These are phyloP conservation scores for Fagus sylvatica DNA, from an alignment of 306 rosid species.

Conservation along the genomic window DNA sequence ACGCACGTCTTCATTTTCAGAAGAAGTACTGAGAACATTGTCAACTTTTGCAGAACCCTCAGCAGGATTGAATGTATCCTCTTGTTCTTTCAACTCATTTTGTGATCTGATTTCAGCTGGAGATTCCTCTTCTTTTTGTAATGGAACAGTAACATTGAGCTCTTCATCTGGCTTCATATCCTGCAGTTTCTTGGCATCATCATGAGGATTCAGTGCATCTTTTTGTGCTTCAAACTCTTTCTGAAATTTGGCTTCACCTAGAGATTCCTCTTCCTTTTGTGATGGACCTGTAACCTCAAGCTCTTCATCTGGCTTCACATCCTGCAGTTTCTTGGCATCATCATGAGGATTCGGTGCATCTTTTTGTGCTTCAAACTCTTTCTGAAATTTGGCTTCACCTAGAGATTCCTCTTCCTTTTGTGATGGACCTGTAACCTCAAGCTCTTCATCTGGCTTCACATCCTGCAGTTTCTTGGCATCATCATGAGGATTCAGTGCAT, in stretches of 20 bases:
- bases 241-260: slow-evolving; percentile 29
- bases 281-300: slow-evolving; percentile 26
- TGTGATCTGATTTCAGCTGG: slow-evolving; percentile 14
- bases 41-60: slow-evolving; percentile 26
- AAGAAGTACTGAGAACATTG: slow-evolving; percentile 16
- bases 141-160: slow-evolving; percentile 5
- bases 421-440: slow-evolving; percentile 5
- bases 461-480: slow-evolving; percentile 18
- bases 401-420: slow-evolving; percentile 30
- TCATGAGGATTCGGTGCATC: not conserved
- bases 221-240: slow-evolving; percentile 27
- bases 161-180: slow-evolving; percentile 32
- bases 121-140: slow-evolving; percentile 27
- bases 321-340: slow-evolving; percentile 49
- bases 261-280: slow-evolving; percentile 14
- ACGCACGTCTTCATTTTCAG: slow-evolving; percentile 30
- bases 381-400: slow-evolving; percentile 16
- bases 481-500: slow-evolving; percentile 26
- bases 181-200: slow-evolving; percentile 12
- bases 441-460: slow-evolving; percentile 28
- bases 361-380: slow-evolving; percentile 19
- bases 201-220: slow-evolving; percentile 28
- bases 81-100: slow-evolving; percentile 28
- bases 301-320: slow-evolving; percentile 48
- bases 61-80: slow-evolving; percentile 16